Conservation (phyloP, 2,329 filamentous ascomycete genomes). For the Penicillium aurantiogriseum region DNA sequence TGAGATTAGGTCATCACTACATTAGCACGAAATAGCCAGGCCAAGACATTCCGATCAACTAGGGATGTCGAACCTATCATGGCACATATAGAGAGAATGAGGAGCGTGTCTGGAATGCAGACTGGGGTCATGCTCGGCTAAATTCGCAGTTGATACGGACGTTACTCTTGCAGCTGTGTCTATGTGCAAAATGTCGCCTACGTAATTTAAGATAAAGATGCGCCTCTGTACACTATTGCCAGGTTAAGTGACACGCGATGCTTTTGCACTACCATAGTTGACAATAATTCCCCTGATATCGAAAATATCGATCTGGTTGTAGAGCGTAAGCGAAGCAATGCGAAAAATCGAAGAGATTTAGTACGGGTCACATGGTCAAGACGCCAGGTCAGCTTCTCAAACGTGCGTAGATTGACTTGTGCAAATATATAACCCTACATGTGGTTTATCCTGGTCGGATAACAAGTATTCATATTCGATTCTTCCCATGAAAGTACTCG, state of each 20-base stretch:
- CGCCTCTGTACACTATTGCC: conserved; percentile 7
- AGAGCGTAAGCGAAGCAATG: too few species aligned
- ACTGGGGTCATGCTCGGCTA: conserved; percentile 14
- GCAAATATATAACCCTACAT: neutral
- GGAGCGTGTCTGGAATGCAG: conserved; percentile 6
- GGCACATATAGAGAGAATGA: conserved; percentile 7
- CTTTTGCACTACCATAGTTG: conserved; percentile 18
- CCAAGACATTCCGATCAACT: conserved; percentile 12
- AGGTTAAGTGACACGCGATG: conserved; percentile 17
- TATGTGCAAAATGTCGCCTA: neutral
- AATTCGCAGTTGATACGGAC: neutral
- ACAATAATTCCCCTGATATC: conserved; percentile 15
- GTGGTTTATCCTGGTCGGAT: conserved; percentile 12
- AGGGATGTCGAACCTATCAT: conserved; percentile 16
- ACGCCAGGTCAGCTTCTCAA: neutral
- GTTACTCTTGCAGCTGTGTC: too few species aligned
- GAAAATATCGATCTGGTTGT: too few species aligned
- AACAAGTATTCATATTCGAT: conserved; percentile 8
- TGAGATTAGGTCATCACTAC: too few species aligned
- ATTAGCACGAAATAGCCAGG: too few species aligned
- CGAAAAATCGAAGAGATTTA: neutral
- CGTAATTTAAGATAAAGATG: neutral
- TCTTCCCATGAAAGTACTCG: conserved; percentile 13
- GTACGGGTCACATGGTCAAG: neutral
- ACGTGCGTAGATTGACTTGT: neutral